Evolutionary conservation across 768 basidiomycete species (phyloP), one percentile per base, ranked within the genome.

Genomic region (Dentipellis fragilis): DNA sequence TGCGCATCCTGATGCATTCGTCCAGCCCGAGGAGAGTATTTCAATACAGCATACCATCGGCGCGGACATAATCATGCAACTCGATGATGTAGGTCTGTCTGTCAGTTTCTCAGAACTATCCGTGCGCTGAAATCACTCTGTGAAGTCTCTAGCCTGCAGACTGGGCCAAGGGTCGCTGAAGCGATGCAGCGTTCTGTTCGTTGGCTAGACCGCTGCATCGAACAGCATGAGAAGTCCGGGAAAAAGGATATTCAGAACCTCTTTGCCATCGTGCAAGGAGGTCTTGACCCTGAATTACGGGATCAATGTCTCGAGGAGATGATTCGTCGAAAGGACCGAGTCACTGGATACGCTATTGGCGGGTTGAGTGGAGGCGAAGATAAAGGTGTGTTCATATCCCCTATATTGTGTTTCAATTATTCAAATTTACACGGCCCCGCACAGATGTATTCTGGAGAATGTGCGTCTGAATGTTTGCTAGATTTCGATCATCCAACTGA

Each of bases 11-110:
- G n/a, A n/a, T 10, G 7, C 49, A 29, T 21, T 51, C 46, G 23
- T 36, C 19, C 54, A 92, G 87, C 92, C 93, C 36, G 92, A 95
- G 71, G 87, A 93, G 73, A 90, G 88, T 63, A 93, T 94, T 42
- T 81, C 83, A 14, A 87, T 92, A 63, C 91, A 95, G 65, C 93
- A 95, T 65, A 76, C 85, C 8, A 93, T 95, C 45, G 91, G 92
- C 5, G 89, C 85, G 23, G 92, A 95, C 66, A 95, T 95, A 57
- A 91, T 95, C 58, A 94, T 95, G 93, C 92, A 91, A 66, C 77
- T 93, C 16, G 91, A 93, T 67, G 91, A 93, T 68, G 91, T 93
- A 51, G 89, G 89, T 86, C 63, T 67, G 84, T 72, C 46, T 38
- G 50, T 54, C 22, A 0, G 38, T 36, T 55, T 35, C 22, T 49